Evolutionary conservation across 129 eudicot genomes (phyloP).

Genomic region (sunflower (Helianthus annuus)): HanXRQr2.0-SUNRISE NC_035445.2:4035237-4035736

Average conservation of each 20-base stretch:
- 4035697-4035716: slow-evolving; percentile 29
- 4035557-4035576: slow-evolving; percentile 12
- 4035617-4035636: slow-evolving; percentile 29
- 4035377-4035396: slow-evolving; percentile 16
- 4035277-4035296: slow-evolving; percentile 29
- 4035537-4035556: slow-evolving; percentile 27
- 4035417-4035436: slow-evolving; percentile 26
- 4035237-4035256: slow-evolving; percentile 9
- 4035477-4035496: slow-evolving; percentile 24
- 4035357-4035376: slow-evolving; percentile 32
- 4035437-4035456: background rate
- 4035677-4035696: slow-evolving; percentile 25
- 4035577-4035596: background rate
- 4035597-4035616: slow-evolving; percentile 29
- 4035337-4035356: slow-evolving; percentile 29
- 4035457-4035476: slow-evolving; percentile 31
- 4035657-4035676: slow-evolving; percentile 23
- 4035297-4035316: slow-evolving; percentile 31
- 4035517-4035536: slow-evolving; percentile 31
- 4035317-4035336: slow-evolving; percentile 20
- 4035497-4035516: slow-evolving; percentile 37
- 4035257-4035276: slow-evolving; percentile 28
- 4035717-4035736: slow-evolving; percentile 31
- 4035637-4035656: slow-evolving; percentile 20
- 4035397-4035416: slow-evolving; percentile 22